These are phyloP conservation scores for Pseudoneurospora amorphoporcata DNA, from an alignment of 495 filamentous ascomycete species.

Conservation along the genomic window DNA sequence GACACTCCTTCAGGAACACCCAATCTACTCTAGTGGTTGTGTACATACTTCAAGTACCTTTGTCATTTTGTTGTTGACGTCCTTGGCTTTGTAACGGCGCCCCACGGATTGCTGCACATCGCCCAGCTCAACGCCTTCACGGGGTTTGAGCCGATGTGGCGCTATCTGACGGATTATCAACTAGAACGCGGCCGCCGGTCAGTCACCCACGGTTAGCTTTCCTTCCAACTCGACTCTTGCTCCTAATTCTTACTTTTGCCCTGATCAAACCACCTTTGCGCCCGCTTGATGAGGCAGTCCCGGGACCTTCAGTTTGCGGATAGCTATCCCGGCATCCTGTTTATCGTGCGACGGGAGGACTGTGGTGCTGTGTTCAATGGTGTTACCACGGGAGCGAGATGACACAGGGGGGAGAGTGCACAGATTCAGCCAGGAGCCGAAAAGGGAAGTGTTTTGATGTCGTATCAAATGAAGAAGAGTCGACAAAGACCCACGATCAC, in stretches of 20 bases:
- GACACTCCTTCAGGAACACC: slow-evolving; percentile 14
- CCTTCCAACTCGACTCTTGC: not conserved
- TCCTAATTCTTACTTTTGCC: not conserved
- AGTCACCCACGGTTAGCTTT: not conserved
- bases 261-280: not conserved
- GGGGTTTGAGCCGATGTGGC: not conserved
- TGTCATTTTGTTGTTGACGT: not conserved
- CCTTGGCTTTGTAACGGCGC: not conserved
- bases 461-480: not conserved
- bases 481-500: not conserved
- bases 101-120: not conserved
- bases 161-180: not conserved
- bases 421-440: not conserved
- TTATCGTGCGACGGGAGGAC: not conserved
- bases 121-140: not conserved
- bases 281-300: not conserved
- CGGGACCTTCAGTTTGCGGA: not conserved
- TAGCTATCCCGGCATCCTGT: not conserved
- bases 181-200: not conserved
- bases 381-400: slow-evolving; percentile 4
- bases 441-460: not conserved
- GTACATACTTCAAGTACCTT: not conserved
- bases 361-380: slow-evolving; percentile 3
- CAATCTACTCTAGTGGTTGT: slow-evolving; percentile 7
- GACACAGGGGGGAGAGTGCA: slow-evolving; percentile 1